These are phyloP conservation scores for Hypoxylon fragiforme DNA, from an alignment of 495 filamentous ascomycete genomes.

Conservation along the genomic window DNA sequence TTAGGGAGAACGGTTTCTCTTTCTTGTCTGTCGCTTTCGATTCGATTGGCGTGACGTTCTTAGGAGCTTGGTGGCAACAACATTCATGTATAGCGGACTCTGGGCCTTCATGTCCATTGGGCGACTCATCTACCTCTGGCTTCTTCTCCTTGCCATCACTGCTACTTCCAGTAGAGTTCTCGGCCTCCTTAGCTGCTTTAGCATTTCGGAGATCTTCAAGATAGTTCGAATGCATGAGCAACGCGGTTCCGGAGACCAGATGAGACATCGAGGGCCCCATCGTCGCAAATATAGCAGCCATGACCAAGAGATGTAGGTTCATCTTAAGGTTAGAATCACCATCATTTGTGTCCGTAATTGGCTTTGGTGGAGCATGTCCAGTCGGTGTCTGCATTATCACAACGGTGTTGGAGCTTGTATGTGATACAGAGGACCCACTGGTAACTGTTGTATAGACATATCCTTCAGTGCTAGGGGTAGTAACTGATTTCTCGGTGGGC, in stretches of 20 bases:
- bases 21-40: background rate
- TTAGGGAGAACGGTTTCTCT: background rate
- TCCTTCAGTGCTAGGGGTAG: background rate
- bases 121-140: background rate
- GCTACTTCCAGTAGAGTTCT: background rate
- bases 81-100: background rate
- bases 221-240: background rate
- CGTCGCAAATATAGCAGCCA: background rate
- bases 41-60: background rate
- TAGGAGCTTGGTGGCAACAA: background rate
- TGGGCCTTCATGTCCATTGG: background rate
- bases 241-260: background rate
- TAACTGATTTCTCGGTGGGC: background rate
- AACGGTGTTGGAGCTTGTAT: constrained; percentile 1
- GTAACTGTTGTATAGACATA: constrained; percentile 23
- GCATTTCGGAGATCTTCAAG: background rate
- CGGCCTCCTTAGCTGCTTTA: background rate
- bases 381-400: constrained; percentile 10
- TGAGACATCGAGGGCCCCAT: background rate
- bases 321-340: background rate
- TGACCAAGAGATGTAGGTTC: background rate
- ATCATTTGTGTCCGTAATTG: constrained; percentile 11
- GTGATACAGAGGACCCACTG: background rate
- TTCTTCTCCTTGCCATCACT: background rate
- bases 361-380: constrained; percentile 7